A percentile compares a stretch with the other conserved stretches of the same genome.
Evolutionary conservation across 2,329 filamentous ascomycete species (phyloP).

Genomic region (Gaeumannomyces sp.): DNA sequence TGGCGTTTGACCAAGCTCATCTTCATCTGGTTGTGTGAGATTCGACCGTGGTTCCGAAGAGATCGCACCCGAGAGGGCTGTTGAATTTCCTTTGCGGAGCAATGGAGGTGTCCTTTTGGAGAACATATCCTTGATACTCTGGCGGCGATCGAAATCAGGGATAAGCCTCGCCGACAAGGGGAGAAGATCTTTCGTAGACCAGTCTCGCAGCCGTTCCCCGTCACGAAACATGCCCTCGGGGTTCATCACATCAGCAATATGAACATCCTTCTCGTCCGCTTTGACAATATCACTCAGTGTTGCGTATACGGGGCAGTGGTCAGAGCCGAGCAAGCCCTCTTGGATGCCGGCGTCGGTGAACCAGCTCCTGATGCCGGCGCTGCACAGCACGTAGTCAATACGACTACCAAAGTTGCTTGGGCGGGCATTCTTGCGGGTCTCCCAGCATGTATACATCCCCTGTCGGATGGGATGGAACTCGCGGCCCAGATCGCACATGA

Average conservation of each 20-base stretch:
- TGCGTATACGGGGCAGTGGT: constrained; percentile 92
- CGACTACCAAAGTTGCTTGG: constrained; percentile 88
- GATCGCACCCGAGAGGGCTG: neutral
- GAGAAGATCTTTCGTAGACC: constrained; percentile 60
- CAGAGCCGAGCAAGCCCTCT: constrained; percentile 87
- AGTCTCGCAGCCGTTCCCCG: constrained; percentile 61
- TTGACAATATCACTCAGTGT: constrained; percentile 59
- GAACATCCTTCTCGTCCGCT: constrained; percentile 37
- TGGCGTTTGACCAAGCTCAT: neutral
- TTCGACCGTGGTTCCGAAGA: neutral
- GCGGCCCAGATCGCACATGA: constrained; percentile 79
- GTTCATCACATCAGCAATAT: constrained; percentile 72
- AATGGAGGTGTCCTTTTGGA: constrained; percentile 41
- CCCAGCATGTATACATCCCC: constrained; percentile 98
- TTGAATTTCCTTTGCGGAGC: neutral
- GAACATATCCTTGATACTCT: constrained; percentile 93
- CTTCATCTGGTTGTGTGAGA: neutral
- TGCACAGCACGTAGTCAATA: constrained; percentile 91
- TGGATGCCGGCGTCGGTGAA: constrained; percentile 80
- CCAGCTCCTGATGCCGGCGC: constrained; percentile 71
- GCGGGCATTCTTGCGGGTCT: constrained; percentile 90
- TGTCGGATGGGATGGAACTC: constrained; percentile 70
- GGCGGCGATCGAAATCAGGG: constrained; percentile 78
- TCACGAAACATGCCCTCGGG: constrained; percentile 63
- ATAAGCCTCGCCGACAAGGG: constrained; percentile 76